Conservation (phyloP, 2,329 filamentous ascomycete species). For the Neonectria sp. region DNA sequence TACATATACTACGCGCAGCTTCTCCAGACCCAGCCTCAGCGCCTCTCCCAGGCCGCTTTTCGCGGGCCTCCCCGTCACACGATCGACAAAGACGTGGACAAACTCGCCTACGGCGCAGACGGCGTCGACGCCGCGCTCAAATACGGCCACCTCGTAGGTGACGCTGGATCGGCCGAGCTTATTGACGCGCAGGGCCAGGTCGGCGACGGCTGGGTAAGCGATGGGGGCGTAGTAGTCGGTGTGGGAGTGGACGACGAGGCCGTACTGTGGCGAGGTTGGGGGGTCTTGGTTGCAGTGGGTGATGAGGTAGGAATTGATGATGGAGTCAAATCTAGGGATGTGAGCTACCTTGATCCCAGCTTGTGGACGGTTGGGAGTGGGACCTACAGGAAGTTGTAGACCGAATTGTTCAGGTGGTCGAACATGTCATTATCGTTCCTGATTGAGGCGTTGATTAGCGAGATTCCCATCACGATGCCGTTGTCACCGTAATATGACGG, state of each 20-base stretch:
- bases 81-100: conserved; percentile 90
- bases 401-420: conserved; percentile 91
- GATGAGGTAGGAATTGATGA: conserved; percentile 92
- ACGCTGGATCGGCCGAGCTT: conserved; percentile 90
- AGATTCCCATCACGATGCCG: conserved; percentile 5
- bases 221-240: conserved; percentile 89
- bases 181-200: conserved; percentile 85
- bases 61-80: conserved; percentile 78
- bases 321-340: conserved; percentile 80
- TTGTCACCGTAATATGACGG: background rate
- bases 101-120: conserved; percentile 89
- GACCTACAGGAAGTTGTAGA: conserved; percentile 83
- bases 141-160: conserved; percentile 90
- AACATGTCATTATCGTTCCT: conserved; percentile 98
- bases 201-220: conserved; percentile 85
- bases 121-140: conserved; percentile 79
- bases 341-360: background rate
- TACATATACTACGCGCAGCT: conserved; percentile 61
- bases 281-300: conserved; percentile 82
- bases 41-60: conserved; percentile 73
- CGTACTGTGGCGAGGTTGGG: conserved; percentile 79
- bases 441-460: conserved; percentile 36
- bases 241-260: conserved; percentile 87
- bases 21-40: conserved; percentile 73
- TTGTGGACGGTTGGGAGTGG: background rate